Evolutionary conservation across 441 rosid genomes (phyloP), one percentile per base, ranked within the genome.

Genomic region (Erysimum cheiri): DNA sequence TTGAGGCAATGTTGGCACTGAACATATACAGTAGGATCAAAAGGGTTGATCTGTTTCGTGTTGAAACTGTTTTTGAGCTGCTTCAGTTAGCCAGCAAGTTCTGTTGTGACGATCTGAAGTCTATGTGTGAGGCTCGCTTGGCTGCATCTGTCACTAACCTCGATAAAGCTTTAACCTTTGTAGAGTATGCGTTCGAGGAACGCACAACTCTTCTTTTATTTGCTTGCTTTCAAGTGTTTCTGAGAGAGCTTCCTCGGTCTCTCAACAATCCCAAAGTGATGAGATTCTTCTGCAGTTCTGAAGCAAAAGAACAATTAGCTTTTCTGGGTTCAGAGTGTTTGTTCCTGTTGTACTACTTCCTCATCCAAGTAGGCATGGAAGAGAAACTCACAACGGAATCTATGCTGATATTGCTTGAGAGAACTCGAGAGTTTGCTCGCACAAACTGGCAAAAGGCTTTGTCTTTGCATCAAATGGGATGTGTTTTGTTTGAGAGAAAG

Each of bases 51-150:
- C 52, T 71, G 31, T 83, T 87, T 48, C 73, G 80, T 31, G 84
- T 85, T 8, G 67, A 76, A 60, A 71, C 85, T 50, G 84, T 85
- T 32, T 71, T 87, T 70, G 90, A 87, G 83, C 81, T 87, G 7
- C 85, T 89, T 36, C 75, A 76, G 4, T 87, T 85, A 24, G 85
- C 92, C 6, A 87, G 82, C 72, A 83, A 81, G 79, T 89, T 87
- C 74, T 89, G 90, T 50, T 89, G 92, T 49, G 87, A 81, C 24
- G 88, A 87, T 58, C 80, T 87, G 72, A 89, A 84, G 80, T 79
- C 85, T 57, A 79, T 73, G 3, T 87, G 87, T 60, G 95, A 85
- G 69, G 71, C 79, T 67, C 81, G 84, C 54, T 75, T 89, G 72
- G 90, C 88, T 67, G 80, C 87, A 8, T 49, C 82, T 26, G 84